Base-by-base conservation (phyloP, 257 asterid genomes). In the Solanum ahanhuiri region DNA sequence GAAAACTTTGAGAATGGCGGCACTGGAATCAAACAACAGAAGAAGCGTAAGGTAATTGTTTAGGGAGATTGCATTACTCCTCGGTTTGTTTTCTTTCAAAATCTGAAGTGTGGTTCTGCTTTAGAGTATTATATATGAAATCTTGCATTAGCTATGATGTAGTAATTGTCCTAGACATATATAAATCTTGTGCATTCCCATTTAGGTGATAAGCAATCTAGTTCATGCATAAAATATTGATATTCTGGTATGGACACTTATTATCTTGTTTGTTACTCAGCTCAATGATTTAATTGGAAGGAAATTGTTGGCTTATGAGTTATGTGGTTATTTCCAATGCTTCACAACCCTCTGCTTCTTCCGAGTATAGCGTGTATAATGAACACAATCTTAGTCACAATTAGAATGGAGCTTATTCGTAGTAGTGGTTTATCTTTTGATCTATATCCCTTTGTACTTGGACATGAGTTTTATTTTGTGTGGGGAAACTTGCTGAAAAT, bases 31-130 rank as follows among this genome's bases (percentile, higher is more conserved):
- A n/a, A n/a, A n/a, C n/a, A n/a, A n/a, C n/a, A n/a, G n/a, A n/a
- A n/a, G n/a, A n/a, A n/a, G n/a, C 96, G 89, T 39, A 94, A 95
- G 98, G 98, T 96, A 93, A 87, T 85, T 79, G 30, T 0, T 30
- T 48, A 9, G 20, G 33, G 39, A 48, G 25, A 34, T 22, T 57
- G 64, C 41, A 6, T 86, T 20, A 71, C 1, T 45, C 63, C 17
- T 9, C 35, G 1, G 15, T 71, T 45, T 85, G 75, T 51, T 57
- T 33, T 30, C 5, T 57, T 48, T 37, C 31, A 64, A 12, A 76
- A 43, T 41, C 33, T 34, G 41, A 45, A 18, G 43, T 54, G 2
- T 0, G 1, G 45, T 12, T 67, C 12, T 25, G 48, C 34, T 84
- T 7, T n/a, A 9, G 33, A 28, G 23, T 34, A 70, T 18, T 84